phyloP scores from a whole-genome alignment of 2,329 filamentous ascomycete genomes.

The Blastomyces silverae region DNA sequence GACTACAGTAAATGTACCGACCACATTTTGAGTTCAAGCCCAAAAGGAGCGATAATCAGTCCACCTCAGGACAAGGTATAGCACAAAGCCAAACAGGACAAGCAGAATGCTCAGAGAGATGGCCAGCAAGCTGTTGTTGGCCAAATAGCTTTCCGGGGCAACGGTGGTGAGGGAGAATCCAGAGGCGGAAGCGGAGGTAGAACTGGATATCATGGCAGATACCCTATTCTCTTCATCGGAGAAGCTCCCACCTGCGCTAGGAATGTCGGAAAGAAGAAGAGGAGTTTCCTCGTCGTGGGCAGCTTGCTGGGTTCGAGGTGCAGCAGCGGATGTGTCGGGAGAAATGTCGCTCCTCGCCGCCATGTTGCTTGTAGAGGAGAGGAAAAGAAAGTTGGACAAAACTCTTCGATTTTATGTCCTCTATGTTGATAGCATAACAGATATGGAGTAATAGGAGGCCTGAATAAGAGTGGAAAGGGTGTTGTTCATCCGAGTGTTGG shows the following conservation, averaged over 20 bases:
- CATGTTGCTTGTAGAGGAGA: neutral
- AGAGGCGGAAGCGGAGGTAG: neutral
- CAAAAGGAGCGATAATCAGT: neutral
- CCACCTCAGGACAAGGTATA: conserved; percentile 7
- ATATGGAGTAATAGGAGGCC: neutral
- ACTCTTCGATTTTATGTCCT: neutral
- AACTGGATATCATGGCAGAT: neutral
- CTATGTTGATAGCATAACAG: neutral
- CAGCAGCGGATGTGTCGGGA: neutral
- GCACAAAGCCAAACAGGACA: neutral
- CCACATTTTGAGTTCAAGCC: neutral
- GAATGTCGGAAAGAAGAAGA: neutral
- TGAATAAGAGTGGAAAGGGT: neutral
- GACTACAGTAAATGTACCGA: neutral
- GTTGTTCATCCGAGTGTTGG: neutral
- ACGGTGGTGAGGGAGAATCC: neutral
- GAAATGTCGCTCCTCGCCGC: neutral
- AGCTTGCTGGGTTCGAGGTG: neutral
- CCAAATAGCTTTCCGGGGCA: neutral
- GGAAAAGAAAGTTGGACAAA: neutral
- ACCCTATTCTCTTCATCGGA: neutral
- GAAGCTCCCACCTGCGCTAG: neutral
- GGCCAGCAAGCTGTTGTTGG: neutral
- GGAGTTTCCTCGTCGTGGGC: neutral
- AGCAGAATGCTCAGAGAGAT: neutral